Conservation (phyloP, 345 rosid species). For the Bruguiera gymnorhiza region DNA sequence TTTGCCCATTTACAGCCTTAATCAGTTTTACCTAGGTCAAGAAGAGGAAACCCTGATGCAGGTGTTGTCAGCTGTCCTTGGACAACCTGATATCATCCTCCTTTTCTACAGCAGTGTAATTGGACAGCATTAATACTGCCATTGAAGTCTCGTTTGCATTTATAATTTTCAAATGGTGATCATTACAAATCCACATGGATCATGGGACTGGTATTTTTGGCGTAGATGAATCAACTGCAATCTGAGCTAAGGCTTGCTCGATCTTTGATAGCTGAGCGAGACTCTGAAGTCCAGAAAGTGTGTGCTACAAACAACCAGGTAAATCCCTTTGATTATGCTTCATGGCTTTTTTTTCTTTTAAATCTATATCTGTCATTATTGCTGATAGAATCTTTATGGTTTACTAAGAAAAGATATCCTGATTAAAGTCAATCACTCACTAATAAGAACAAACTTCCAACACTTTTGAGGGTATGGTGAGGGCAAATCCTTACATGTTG, state of each 20-base stretch:
- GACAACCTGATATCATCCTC: too few species aligned
- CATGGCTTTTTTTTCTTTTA: background rate
- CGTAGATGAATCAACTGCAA: conserved; percentile 86
- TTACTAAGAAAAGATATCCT: background rate
- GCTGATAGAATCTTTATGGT: background rate
- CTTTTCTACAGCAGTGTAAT: too few species aligned
- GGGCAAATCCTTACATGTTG: too few species aligned
- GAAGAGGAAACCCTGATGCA: too few species aligned
- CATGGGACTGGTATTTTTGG: conserved; percentile 11
- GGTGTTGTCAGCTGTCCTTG: too few species aligned
- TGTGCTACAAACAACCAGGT: conserved; percentile 83
- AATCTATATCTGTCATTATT: background rate
- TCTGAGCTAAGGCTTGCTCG: conserved; percentile 90
- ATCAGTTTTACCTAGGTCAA: too few species aligned
- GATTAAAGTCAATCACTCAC: too few species aligned
- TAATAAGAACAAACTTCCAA: too few species aligned
- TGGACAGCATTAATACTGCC: too few species aligned
- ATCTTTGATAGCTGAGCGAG: conserved; percentile 83
- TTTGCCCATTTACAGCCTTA: too few species aligned
- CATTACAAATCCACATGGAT: background rate
- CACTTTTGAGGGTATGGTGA: too few species aligned
- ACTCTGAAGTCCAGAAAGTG: conserved; percentile 71
- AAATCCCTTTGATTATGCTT: background rate
- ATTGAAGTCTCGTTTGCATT: background rate
- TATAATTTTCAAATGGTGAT: background rate